phyloP scores from a whole-genome alignment of 306 rosid genomes.

The Medicago lupulina region DNA sequence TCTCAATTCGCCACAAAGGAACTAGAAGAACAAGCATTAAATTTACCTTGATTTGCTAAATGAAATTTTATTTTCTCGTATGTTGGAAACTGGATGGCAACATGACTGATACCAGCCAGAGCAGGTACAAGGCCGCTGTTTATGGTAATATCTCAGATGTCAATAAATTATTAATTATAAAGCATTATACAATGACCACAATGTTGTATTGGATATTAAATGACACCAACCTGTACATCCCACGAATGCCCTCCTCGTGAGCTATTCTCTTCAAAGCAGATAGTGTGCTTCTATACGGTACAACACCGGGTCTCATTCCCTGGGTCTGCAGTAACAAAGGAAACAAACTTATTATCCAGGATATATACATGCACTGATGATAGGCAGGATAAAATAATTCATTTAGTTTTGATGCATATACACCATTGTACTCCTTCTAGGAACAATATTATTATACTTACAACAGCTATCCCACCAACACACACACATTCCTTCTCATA shows the following conservation, averaged over 20 bases:
- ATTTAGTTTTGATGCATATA: neutral
- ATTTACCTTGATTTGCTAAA: constrained; percentile 74
- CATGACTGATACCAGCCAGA: constrained; percentile 91
- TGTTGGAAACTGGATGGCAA: constrained; percentile 87
- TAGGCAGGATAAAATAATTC: neutral
- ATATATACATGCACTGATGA: constrained; percentile 18
- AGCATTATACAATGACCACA: constrained; percentile 23
- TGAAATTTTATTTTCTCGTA: constrained; percentile 75
- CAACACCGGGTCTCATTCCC: constrained; percentile 76
- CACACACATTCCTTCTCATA: neutral
- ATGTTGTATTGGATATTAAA: neutral
- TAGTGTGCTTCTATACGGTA: constrained; percentile 71
- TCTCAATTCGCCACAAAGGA: neutral
- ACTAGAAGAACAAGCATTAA: constrained; percentile 10
- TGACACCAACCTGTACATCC: constrained; percentile 75
- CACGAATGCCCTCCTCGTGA: constrained; percentile 88
- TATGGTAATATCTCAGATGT: constrained; percentile 32
- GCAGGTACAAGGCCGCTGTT: constrained; percentile 93
- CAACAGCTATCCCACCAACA: neutral
- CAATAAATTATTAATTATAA: constrained; percentile 19
- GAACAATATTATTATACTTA: constrained; percentile 11
- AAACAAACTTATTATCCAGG: constrained; percentile 21
- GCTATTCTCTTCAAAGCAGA: constrained; percentile 91
- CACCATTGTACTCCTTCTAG: neutral
- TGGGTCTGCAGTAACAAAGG: constrained; percentile 68